Conservation (phyloP, 2,329 filamentous ascomycete species). For the Thielaviopsis euricoi region DNA sequence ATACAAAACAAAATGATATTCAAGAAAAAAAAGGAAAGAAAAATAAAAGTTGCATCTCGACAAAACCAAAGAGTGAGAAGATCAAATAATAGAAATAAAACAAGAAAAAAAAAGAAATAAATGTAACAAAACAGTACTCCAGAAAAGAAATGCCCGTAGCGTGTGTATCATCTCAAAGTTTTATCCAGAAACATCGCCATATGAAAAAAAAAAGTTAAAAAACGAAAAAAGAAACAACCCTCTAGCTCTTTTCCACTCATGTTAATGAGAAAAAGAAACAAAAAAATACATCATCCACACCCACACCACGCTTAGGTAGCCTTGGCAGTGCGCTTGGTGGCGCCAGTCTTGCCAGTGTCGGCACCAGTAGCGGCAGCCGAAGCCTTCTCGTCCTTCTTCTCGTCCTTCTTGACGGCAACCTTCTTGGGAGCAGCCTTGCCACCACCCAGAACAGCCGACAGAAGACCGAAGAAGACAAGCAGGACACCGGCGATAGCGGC, state of each 20-base stretch:
- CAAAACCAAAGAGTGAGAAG: too few relatives aligned
- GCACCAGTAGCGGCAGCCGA: constrained; percentile 43
- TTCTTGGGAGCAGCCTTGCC: constrained; percentile 59
- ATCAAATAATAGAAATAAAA: background rate
- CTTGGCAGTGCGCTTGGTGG: constrained; percentile 41
- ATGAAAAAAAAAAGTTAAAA: constrained; percentile 3
- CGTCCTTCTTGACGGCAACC: constrained; percentile 54
- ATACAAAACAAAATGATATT: background rate
- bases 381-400: constrained; percentile 29
- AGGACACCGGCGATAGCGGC: constrained; percentile 58
- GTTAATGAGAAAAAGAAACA: background rate
- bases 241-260: background rate
- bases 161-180: constrained; percentile 11
- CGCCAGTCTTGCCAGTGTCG: constrained; percentile 63
- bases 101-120: constrained; percentile 5
- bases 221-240: background rate
- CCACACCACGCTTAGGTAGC: constrained; percentile 16
- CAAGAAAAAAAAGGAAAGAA: too few relatives aligned
- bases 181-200: constrained; percentile 8
- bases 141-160: constrained; percentile 10
- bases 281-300: background rate
- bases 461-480: constrained; percentile 52
- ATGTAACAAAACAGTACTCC: constrained; percentile 10
- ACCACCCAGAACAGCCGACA: constrained; percentile 48
- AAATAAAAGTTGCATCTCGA: background rate